Evolutionary conservation across 148 eudicot genomes (phyloP).

Genomic region (Vaccinium macrocarpon): DNA sequence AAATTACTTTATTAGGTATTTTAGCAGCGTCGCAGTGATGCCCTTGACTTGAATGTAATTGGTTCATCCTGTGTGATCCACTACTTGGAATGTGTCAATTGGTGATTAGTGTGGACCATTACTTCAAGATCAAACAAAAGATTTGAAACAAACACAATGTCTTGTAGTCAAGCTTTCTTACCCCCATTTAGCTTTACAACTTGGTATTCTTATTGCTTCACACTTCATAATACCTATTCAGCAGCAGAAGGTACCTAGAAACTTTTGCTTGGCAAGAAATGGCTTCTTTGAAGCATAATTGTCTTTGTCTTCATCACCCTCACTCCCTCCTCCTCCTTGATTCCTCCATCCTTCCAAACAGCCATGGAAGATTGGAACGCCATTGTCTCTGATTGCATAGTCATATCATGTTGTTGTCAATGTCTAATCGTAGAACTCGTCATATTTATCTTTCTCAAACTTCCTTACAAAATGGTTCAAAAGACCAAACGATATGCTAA

Average conservation of each 20-base stretch:
- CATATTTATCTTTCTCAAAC: conserved; percentile 50
- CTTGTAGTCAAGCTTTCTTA: conserved; percentile 17
- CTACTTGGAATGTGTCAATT: not conserved
- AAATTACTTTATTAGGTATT: not conserved
- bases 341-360: not conserved
- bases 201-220: conserved; percentile 53
- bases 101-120: not conserved
- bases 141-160: not conserved
- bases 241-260: conserved; percentile 33
- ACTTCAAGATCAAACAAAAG: not conserved
- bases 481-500: conserved; percentile 42
- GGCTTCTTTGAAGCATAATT: conserved; percentile 27
- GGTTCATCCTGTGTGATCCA: not conserved
- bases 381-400: conserved; percentile 64
- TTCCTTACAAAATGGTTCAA: conserved; percentile 46
- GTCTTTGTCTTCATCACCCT: conserved; percentile 7
- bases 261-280: conserved; percentile 47
- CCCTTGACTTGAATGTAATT: not conserved
- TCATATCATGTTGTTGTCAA: conserved; percentile 86
- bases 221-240: conserved; percentile 45
- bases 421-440: conserved; percentile 60
- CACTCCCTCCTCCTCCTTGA: not conserved
- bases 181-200: conserved; percentile 28
- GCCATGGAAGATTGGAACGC: conserved; percentile 61
- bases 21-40: not conserved